These are phyloP conservation scores for Gliomastix tumulicola DNA, from an alignment of 2,329 filamentous ascomycete genomes.

Conservation along the genomic window DNA sequence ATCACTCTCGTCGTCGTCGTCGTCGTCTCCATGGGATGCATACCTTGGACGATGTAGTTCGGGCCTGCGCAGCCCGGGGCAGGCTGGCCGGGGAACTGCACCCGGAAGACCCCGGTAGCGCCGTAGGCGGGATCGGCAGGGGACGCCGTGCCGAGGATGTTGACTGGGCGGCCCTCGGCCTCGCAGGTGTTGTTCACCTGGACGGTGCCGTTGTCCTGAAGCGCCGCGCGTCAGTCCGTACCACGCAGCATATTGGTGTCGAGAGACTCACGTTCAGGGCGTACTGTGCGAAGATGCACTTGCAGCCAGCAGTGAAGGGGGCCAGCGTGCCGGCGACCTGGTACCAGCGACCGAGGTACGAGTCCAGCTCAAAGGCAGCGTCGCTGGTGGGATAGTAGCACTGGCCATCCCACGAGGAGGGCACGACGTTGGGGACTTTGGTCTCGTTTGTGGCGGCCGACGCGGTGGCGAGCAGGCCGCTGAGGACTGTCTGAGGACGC, in stretches of 20 bases:
- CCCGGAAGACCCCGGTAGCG: constrained; percentile 17
- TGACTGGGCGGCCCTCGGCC: constrained; percentile 13
- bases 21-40: too few relatives aligned
- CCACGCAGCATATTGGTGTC: too few relatives aligned
- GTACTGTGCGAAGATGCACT: constrained; percentile 22
- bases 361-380: constrained; percentile 15
- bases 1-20: too few relatives aligned
- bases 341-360: constrained; percentile 23
- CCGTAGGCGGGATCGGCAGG: constrained; percentile 18
- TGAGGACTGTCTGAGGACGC: constrained; percentile 6
- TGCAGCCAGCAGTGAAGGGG: constrained; percentile 20
- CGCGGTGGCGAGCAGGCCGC: constrained; percentile 4
- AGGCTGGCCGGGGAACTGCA: constrained; percentile 21
- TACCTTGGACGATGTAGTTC: constrained; percentile 24
- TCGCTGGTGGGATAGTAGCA: constrained; percentile 22
- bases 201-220: constrained; percentile 19
- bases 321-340: constrained; percentile 22
- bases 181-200: constrained; percentile 23
- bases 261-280: constrained; percentile 16
- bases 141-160: constrained; percentile 18
- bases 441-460: constrained; percentile 5
- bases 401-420: constrained; percentile 18
- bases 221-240: too few relatives aligned
- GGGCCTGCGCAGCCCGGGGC: constrained; percentile 18
- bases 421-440: constrained; percentile 14